These are phyloP conservation scores for Hortiboletus rubellus DNA, from an alignment of 1,284 basidiomycete species.

Conservation along the genomic window DNA sequence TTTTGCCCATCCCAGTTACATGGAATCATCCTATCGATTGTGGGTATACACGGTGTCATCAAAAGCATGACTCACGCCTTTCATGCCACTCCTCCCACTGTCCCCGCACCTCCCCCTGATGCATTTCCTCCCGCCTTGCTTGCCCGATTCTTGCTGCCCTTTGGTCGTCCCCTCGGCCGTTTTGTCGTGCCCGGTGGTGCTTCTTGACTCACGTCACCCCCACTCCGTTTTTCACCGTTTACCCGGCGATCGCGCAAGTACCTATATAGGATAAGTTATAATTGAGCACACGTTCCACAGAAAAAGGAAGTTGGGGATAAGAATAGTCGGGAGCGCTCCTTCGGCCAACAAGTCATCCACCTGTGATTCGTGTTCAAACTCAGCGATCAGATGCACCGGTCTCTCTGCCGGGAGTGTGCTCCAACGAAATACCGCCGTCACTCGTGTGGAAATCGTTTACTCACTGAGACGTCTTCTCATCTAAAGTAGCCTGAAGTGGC, in stretches of 20 bases:
- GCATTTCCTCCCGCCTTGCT: constrained; percentile 21
- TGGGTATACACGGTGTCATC: constrained; percentile 11
- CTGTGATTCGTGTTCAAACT: constrained; percentile 1
- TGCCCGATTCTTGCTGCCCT: constrained; percentile 37
- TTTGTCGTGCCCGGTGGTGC: constrained; percentile 35
- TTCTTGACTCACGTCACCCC: constrained; percentile 28
- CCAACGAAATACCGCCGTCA: constrained; percentile 3
- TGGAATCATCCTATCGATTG: background rate
- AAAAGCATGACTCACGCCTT: constrained; percentile 4
- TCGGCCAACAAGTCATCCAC: background rate
- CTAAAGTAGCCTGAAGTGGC: constrained; percentile 64
- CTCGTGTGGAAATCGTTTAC: constrained; percentile 32
- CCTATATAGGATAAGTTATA: constrained; percentile 17
- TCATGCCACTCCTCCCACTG: constrained; percentile 9
- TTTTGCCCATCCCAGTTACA: background rate
- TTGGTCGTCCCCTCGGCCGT: constrained; percentile 52
- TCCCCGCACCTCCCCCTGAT: constrained; percentile 7
- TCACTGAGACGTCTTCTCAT: constrained; percentile 72
- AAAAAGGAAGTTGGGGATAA: constrained; percentile 3
- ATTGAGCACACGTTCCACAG: constrained; percentile 24
- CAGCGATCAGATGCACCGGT: constrained; percentile 4
- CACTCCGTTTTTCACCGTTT: constrained; percentile 35
- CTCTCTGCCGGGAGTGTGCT: constrained; percentile 1
- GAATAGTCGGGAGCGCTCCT: constrained; percentile 3
- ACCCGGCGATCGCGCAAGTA: constrained; percentile 41